A percentile compares a stretch with the other conserved stretches of the same genome.
These are phyloP conservation scores for Scolecobasidium constrictum DNA, from an alignment of 2,329 filamentous ascomycete genomes.

Conservation along the genomic window DNA sequence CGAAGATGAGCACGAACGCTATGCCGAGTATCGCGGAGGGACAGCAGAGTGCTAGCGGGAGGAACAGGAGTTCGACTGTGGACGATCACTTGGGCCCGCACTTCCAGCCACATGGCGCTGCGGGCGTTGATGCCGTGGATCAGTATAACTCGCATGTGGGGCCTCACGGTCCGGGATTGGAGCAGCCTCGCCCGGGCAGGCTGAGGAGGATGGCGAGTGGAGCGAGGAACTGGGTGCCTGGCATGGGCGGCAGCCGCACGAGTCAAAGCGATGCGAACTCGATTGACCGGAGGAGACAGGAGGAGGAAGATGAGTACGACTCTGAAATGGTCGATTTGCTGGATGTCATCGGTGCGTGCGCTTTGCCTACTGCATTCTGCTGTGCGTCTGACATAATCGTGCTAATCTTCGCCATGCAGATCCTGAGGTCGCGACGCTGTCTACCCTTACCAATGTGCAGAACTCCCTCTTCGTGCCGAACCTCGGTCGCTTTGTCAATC, in stretches of 20 bases:
- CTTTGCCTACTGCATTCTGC: background rate
- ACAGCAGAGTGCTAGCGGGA: background rate
- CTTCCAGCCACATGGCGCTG: background rate
- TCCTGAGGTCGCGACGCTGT: conserved; percentile 71
- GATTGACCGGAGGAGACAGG: background rate
- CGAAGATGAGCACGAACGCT: conserved; percentile 3
- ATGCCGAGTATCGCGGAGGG: conserved; percentile 5
- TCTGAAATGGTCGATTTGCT: conserved; percentile 54
- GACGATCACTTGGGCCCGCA: conserved; percentile 1
- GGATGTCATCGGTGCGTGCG: conserved; percentile 52
- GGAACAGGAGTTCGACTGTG: background rate
- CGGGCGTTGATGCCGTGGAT: background rate
- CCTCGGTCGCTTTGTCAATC: conserved; percentile 64
- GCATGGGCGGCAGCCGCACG: background rate
- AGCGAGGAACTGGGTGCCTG: background rate
- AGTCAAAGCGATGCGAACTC: conserved; percentile 1
- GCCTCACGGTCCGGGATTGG: background rate
- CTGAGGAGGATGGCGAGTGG: background rate
- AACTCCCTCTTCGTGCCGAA: conserved; percentile 82
- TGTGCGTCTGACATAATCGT: conserved; percentile 6
- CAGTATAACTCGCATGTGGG: background rate
- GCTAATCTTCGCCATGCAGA: conserved; percentile 40
- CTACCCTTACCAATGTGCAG: conserved; percentile 78
- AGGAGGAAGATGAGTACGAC: conserved; percentile 40
- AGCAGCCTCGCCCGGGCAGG: conserved; percentile 2